Base-by-base conservation (phyloP, 495 filamentous ascomycete species). In the Penicillium antarcticum region DNA sequence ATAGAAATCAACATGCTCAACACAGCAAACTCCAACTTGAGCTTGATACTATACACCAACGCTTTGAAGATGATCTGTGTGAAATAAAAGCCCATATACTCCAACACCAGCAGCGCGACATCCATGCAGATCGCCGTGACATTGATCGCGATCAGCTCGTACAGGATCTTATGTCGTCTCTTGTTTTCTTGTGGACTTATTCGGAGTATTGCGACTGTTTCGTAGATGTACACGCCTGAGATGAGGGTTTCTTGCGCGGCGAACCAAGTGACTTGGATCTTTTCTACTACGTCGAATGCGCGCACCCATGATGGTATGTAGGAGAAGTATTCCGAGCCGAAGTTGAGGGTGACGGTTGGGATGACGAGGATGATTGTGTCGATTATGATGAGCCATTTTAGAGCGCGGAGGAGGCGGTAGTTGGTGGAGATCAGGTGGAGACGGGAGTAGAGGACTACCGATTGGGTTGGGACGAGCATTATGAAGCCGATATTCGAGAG, bases 1-100 rank as follows among this genome's bases (percentile, higher is more conserved):
- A 62, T 42, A 6, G 59, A 56, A 10, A 62, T 50, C 44, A 62
- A 45, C 56, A 56, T 62, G 0, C 58, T 52, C 31, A 82, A 65
- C 19, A 80, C 72, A n/a, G 70, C 71, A 59, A 81, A 81, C 51
- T 82, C 79, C 42, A 82, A 56, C 60, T 81, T 80, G 10, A 82
- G 68, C 62, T 82, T 82, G 54, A 80, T 64, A 53, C 70, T 71
- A 61, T 82, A 82, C 6, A 80, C 62, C 29, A 72, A 58, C 2
- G 70, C 69, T 52, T 81, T 80, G 41, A 75, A 53, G 11, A 70
- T 65, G 7, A 73, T 68, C 59, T 81, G 68, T n/a, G 76, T 63
- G 32, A 71, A 63, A 40, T 78, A 77, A 19, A 68, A 58, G n/a
- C 69, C 60, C 35, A 62, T 45, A 34, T 76, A 82, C 49, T 80